Conservation (phyloP, 2,329 filamentous ascomycete genomes). For the Pyricularia grisea region DNA sequence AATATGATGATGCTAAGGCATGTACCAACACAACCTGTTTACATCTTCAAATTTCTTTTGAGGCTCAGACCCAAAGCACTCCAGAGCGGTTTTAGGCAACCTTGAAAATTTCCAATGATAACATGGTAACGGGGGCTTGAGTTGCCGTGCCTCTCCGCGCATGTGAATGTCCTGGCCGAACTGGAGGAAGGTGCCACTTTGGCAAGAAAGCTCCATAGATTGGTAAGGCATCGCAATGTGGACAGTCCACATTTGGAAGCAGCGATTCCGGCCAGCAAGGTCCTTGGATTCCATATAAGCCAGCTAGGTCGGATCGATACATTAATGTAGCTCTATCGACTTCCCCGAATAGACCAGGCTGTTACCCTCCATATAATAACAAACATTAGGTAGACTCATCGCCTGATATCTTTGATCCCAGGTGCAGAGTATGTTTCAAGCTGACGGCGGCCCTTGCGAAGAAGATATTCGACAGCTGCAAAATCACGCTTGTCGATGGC, state of each 20-base stretch:
- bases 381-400: constrained; percentile 7
- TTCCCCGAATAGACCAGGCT: not conserved
- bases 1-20: constrained; percentile 7
- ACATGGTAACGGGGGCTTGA: not conserved
- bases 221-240: not conserved
- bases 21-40: constrained; percentile 2
- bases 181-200: not conserved
- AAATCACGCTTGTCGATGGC: constrained; percentile 76
- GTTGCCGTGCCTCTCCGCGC: not conserved
- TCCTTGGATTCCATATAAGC: not conserved
- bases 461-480: constrained; percentile 70
- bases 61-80: not conserved
- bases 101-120: too few relatives aligned
- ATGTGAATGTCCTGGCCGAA: not conserved
- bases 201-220: not conserved
- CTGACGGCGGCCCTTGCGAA: constrained; percentile 74
- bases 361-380: not conserved
- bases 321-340: not conserved
- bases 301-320: not conserved
- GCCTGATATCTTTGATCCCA: constrained; percentile 67
- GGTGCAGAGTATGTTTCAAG: constrained; percentile 73
- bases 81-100: not conserved
- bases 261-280: not conserved
- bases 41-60: not conserved
- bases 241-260: not conserved